Conservation (phyloP, 805 yeast genomes). For the Helenozyma baotianmanensis region DNA sequence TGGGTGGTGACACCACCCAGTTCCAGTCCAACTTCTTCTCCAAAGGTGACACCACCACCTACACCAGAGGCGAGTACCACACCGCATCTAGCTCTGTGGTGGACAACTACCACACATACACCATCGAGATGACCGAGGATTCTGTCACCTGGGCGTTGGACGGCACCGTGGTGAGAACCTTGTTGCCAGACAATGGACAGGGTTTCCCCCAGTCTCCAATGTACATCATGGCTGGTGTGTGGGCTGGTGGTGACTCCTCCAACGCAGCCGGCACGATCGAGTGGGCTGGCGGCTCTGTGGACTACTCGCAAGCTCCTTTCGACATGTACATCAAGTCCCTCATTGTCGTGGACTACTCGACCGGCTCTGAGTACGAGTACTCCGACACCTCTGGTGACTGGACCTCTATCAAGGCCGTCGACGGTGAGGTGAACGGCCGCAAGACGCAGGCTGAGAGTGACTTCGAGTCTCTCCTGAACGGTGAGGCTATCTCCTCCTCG, state of each 20-base stretch:
- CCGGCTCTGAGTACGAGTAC: conserved; percentile 41
- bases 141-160: conserved; percentile 67
- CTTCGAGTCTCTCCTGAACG: conserved; percentile 4
- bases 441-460: conserved; percentile 6
- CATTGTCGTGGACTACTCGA: conserved; percentile 41
- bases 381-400: conserved; percentile 35
- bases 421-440: conserved; percentile 28
- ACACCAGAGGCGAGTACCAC: conserved; percentile 77
- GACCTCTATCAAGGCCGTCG: conserved; percentile 34
- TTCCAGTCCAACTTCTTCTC: conserved; percentile 78
- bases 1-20: conserved; percentile 72
- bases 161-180: conserved; percentile 62
- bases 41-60: conserved; percentile 72
- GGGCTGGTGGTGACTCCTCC: conserved; percentile 48
- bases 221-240: conserved; percentile 38
- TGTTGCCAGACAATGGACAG: conserved; percentile 45
- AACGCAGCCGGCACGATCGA: conserved; percentile 20
- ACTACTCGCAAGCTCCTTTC: conserved; percentile 20
- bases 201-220: conserved; percentile 94
- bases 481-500: conserved; percentile 1
- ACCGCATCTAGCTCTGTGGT: conserved; percentile 50
- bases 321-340: conserved; percentile 18
- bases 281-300: conserved; percentile 24
- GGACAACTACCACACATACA: conserved; percentile 64
- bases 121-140: conserved; percentile 78